phyloP scores from a whole-genome alignment of 176 grass and related monocot species.

The Poa annua region DNA sequence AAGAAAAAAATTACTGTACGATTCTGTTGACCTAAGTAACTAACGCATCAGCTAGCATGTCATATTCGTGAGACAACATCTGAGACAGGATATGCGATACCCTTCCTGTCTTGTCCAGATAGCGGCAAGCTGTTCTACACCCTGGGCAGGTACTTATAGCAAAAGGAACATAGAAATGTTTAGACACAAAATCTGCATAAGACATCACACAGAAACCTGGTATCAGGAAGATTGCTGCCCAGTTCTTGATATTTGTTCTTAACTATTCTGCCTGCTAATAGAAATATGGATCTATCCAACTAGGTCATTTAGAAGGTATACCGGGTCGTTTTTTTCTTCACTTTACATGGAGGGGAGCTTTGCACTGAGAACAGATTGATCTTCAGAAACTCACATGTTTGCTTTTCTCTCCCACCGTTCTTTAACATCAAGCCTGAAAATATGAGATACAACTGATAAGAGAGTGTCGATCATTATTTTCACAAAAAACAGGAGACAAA shows the following conservation, averaged over 20 bases:
- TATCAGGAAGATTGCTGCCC: conserved; percentile 23
- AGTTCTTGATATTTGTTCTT: background rate
- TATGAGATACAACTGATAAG: background rate
- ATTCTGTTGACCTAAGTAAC: background rate
- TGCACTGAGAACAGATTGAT: background rate
- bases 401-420: conserved; percentile 63
- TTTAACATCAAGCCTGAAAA: conserved; percentile 60
- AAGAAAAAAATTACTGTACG: background rate
- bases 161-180: conserved; percentile 7
- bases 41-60: background rate
- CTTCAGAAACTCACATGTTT: conserved; percentile 49
- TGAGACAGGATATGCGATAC: conserved; percentile 7
- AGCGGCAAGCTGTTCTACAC: background rate
- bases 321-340: background rate
- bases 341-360: background rate
- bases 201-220: background rate
- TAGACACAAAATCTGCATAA: conserved; percentile 5
- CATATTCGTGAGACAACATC: background rate
- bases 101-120: background rate
- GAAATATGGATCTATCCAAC: background rate
- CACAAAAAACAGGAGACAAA: conserved; percentile 1
- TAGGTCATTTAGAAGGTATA: background rate
- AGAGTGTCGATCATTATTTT: background rate
- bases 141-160: background rate
- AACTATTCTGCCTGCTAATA: background rate